These are phyloP conservation scores for Medicago lupulina DNA, from an alignment of 306 rosid genomes.

Conservation along the genomic window DNA sequence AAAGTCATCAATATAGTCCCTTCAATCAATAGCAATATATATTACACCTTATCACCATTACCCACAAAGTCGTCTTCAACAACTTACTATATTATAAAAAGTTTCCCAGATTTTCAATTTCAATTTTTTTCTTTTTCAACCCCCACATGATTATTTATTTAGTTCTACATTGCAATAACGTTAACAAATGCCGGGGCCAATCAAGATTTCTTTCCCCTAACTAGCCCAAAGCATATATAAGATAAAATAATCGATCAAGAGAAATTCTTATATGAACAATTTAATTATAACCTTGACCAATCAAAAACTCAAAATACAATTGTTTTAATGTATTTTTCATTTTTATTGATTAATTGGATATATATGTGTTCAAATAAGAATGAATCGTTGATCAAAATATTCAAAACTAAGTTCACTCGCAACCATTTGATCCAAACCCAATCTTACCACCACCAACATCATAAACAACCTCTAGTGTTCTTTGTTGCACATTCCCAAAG, in stretches of 20 bases:
- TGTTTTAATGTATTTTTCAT: background rate
- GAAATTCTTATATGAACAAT: background rate
- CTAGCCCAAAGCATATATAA: background rate
- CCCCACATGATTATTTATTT: slow-evolving; percentile 6
- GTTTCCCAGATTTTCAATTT: background rate
- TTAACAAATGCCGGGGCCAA: slow-evolving; percentile 7
- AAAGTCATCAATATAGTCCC: background rate
- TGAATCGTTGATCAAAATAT: background rate
- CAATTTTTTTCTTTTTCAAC: background rate
- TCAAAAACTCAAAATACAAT: background rate
- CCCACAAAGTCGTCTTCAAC: background rate
- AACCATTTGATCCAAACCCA: slow-evolving; percentile 64
- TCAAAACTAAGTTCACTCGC: slow-evolving; percentile 31
- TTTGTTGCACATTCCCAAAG: slow-evolving; percentile 80
- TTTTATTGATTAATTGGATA: slow-evolving; percentile 13
- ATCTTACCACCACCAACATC: slow-evolving; percentile 63
- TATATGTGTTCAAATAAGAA: slow-evolving; percentile 2
- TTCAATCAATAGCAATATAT: background rate
- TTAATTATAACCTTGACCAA: background rate
- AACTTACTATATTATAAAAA: background rate
- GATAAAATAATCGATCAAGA: too few relatives aligned
- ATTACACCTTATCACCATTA: slow-evolving; percentile 17
- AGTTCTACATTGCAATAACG: background rate
- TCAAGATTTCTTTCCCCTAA: slow-evolving; percentile 30
- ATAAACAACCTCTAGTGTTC: slow-evolving; percentile 61